Base-by-base conservation (phyloP, 2,329 filamentous ascomycete genomes). In the Beauveria pseudobassiana region DNA sequence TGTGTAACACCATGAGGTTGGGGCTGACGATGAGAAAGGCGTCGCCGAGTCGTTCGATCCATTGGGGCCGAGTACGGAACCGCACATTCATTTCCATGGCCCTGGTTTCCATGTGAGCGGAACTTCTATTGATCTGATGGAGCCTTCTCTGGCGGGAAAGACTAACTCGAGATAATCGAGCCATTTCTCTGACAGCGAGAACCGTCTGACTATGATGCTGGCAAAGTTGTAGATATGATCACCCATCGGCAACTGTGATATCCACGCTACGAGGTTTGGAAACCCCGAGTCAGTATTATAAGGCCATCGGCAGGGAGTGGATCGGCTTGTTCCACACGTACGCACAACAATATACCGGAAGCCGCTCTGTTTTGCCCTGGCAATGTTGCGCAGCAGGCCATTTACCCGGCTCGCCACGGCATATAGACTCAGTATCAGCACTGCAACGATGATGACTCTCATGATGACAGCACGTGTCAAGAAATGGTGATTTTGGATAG, bases 21-120 rank as follows among this genome's bases (percentile, higher is more conserved):
- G 88, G 86, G 0, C 84, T 80, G 8, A 87, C 87, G n/a, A 85
- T 67, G 8, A 91, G 66, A 67, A 90, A 87, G 14, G 82, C 78
- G 66, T 91, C 87, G 49, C 84, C 86, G 10, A 85, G 69, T 18
- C 79, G 76, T 30, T 80, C 75, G 68, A 87, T 91, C 18, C 82
- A 77, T 22, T 79, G 76, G 67, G 86, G 82, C 30, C 82, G 79
- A 14, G 78, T 71, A n/a, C 72, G 71, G 73, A 83, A 89, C 8
- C 77, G 70, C 79, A 84, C 89, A 67, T 89, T 83, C 2, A 81
- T 81, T n/a, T 76, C 69, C 65, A 88, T 69, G 65, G 82, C 73
- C 49, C 83, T 85, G 65, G 34, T 8, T 14, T 34, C 10, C 49
- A 22, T 38, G 49, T 51, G 10, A 51, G 49, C n/a, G 5, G 18